Evolutionary conservation across 1,284 basidiomycete species (phyloP).

Genomic region (Cryptococcus neoformans): DNA sequence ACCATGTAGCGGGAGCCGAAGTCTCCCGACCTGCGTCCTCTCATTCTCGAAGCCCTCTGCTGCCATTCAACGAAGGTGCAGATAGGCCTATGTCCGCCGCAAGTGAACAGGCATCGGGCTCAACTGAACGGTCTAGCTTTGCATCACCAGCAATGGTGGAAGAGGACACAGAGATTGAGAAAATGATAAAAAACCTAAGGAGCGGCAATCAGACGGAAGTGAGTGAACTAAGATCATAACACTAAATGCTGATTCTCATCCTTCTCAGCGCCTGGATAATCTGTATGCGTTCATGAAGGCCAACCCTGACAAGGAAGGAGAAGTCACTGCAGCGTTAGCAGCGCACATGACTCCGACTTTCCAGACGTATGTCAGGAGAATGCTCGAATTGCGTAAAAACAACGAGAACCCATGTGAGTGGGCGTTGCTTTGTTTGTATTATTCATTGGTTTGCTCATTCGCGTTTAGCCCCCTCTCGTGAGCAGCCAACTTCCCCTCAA

Average conservation of each 20-base stretch:
- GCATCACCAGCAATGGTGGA: not conserved
- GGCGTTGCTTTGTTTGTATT: too few relatives aligned
- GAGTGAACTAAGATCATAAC: conserved; percentile 3
- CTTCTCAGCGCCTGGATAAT: conserved; percentile 80
- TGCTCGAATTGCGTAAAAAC: conserved; percentile 32
- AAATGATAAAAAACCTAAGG: conserved; percentile 19
- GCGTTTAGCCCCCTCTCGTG: conserved; percentile 13
- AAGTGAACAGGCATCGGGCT: conserved; percentile 3
- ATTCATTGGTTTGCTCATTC: not conserved
- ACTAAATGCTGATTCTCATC: conserved; percentile 46
- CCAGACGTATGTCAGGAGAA: conserved; percentile 38
- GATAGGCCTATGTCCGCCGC: conserved; percentile 24
- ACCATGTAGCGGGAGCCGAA: conserved; percentile 65
- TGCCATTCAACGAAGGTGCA: conserved; percentile 59
- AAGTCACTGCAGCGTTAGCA: conserved; percentile 62
- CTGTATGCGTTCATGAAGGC: conserved; percentile 91
- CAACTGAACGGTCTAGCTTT: not conserved
- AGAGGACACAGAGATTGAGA: conserved; percentile 22
- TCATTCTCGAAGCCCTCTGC: conserved; percentile 46
- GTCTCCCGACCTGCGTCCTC: conserved; percentile 69
- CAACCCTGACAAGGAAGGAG: conserved; percentile 79
- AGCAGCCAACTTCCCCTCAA: conserved; percentile 14
- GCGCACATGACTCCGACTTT: conserved; percentile 33
- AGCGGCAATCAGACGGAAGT: conserved; percentile 24
- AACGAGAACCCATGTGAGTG: conserved; percentile 32